Conservation (phyloP, 148 eudicot genomes). For the Talinum fruticosum region DNA sequence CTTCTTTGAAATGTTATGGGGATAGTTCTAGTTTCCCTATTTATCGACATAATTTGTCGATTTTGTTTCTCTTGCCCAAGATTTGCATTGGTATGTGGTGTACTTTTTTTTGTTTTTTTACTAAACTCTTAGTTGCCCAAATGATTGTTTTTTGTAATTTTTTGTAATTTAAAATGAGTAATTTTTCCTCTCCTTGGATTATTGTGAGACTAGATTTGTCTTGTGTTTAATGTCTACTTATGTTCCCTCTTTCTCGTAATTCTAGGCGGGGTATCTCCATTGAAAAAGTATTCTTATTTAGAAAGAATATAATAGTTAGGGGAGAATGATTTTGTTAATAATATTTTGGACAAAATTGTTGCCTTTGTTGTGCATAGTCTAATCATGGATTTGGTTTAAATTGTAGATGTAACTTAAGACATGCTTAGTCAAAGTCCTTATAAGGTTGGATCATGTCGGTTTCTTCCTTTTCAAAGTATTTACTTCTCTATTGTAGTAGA, state of each 20-base stretch:
- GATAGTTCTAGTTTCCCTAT: slow-evolving; percentile 22
- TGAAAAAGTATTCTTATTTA: not conserved
- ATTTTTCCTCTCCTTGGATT: not conserved
- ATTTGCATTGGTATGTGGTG: slow-evolving; percentile 21
- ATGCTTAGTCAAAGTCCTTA: not conserved
- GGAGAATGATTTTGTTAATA: not conserved
- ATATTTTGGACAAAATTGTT: not conserved
- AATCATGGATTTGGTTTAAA: too few relatives aligned
- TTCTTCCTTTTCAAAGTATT: not conserved
- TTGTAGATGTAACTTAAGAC: too few relatives aligned
- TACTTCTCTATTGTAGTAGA: not conserved
- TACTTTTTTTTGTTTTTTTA: not conserved
- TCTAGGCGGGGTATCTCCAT: not conserved
- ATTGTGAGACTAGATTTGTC: not conserved
- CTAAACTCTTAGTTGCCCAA: slow-evolving; percentile 6
- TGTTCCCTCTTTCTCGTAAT: not conserved
- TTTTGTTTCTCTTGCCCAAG: slow-evolving; percentile 21
- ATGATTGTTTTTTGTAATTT: not conserved
- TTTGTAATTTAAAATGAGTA: too few relatives aligned
- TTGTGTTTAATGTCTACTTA: not conserved
- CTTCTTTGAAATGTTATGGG: slow-evolving; percentile 32
- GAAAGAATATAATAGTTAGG: not conserved
- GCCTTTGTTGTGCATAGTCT: not conserved
- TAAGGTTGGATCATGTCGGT: not conserved
- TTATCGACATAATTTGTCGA: slow-evolving; percentile 19